Conservation (phyloP, 768 basidiomycete genomes). For the Russula ochroleuca region DNA sequence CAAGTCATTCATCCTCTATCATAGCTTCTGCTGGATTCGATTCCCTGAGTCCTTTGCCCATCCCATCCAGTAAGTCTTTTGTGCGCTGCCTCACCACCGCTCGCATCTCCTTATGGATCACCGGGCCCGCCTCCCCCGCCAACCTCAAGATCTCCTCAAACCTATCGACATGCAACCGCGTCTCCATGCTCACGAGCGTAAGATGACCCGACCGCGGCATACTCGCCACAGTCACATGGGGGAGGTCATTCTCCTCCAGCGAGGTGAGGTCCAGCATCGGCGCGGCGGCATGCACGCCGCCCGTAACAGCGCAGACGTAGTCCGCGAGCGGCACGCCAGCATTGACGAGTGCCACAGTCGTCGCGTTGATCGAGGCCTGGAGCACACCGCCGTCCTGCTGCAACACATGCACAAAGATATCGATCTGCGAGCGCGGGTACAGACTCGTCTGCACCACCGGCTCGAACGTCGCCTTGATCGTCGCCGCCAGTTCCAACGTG, state of each 20-base stretch:
- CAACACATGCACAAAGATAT: conserved; percentile 87
- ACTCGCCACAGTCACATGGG: conserved; percentile 81
- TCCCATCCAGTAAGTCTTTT: conserved; percentile 53
- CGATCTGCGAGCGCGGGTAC: conserved; percentile 93
- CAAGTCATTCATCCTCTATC: conserved; percentile 16
- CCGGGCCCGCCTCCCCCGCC: conserved; percentile 70
- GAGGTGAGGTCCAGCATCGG: conserved; percentile 84
- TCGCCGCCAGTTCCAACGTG: conserved; percentile 77
- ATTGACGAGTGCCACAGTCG: conserved; percentile 83
- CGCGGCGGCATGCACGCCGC: conserved; percentile 77
- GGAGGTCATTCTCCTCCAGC: conserved; percentile 88
- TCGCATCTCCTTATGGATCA: conserved; percentile 84
- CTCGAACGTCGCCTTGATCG: conserved; percentile 92
- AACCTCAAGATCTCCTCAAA: conserved; percentile 86
- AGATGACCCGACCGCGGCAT: conserved; percentile 85
- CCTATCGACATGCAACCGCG: conserved; percentile 84
- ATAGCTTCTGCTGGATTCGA: conserved; percentile 24
- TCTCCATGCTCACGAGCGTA: conserved; percentile 90
- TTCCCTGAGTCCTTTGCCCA: conserved; percentile 44
- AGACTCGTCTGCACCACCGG: conserved; percentile 87
- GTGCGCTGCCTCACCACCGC: conserved; percentile 62
- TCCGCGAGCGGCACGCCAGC: conserved; percentile 90
- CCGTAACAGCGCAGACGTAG: conserved; percentile 86
- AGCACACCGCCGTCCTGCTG: conserved; percentile 93
- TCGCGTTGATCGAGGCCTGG: conserved; percentile 89